These are phyloP conservation scores for Echium plantagineum DNA, from an alignment of 257 asterid species.

Conservation along the genomic window DNA sequence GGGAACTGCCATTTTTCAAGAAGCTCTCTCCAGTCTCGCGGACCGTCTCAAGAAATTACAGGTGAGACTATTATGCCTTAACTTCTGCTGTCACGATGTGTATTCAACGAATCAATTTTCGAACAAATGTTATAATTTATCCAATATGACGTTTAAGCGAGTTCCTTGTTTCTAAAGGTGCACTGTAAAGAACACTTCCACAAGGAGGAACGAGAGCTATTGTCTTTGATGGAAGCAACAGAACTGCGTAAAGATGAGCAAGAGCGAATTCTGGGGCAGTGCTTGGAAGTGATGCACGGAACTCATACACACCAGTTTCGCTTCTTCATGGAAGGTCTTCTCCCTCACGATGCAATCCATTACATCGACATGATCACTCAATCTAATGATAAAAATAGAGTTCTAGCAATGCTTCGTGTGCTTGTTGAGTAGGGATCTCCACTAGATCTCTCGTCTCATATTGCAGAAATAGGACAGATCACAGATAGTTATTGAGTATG, in stretches of 20 bases:
- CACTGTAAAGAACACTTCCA: slow-evolving; percentile 71
- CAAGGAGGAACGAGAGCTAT: slow-evolving; percentile 72
- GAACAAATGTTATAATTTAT: too few species aligned
- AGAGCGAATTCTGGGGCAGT: slow-evolving; percentile 55
- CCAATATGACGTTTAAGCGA: neutral
- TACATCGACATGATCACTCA: slow-evolving; percentile 67
- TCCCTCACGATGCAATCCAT: slow-evolving; percentile 83
- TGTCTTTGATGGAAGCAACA: slow-evolving; percentile 88
- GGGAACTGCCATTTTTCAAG: slow-evolving; percentile 76
- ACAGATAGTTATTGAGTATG: neutral
- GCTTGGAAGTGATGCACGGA: slow-evolving; percentile 75
- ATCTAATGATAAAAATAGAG: slow-evolving; percentile 58
- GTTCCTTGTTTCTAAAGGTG: slow-evolving; percentile 29
- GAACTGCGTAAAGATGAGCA: slow-evolving; percentile 63
- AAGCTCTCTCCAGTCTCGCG: slow-evolving; percentile 44
- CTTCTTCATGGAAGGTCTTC: slow-evolving; percentile 81
- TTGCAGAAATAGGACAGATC: neutral
- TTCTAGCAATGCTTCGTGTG: slow-evolving; percentile 64
- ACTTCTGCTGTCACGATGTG: neutral
- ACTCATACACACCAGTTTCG: slow-evolving; percentile 71
- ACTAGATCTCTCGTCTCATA: neutral
- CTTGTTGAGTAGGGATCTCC: slow-evolving; percentile 36
- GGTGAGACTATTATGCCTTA: slow-evolving; percentile 24
- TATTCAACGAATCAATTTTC: too few species aligned
- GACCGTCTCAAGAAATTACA: slow-evolving; percentile 56